Conservation (phyloP, 2,329 filamentous ascomycete species). For the Cytospora chrysosperma region DNA sequence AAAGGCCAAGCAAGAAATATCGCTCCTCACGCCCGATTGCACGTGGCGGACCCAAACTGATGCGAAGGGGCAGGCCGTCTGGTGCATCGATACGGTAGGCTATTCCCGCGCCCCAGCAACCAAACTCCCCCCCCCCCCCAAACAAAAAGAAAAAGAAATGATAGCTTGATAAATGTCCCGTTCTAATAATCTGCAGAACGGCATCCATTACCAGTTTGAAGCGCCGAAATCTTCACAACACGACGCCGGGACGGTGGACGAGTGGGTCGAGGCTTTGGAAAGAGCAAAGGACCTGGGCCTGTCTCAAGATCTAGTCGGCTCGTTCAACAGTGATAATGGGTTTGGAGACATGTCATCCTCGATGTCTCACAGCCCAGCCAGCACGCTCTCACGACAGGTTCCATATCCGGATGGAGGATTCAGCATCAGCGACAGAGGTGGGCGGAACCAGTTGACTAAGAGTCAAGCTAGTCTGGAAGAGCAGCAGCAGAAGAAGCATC, state of each 20-base stretch:
- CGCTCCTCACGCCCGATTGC: slow-evolving; percentile 73
- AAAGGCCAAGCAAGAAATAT: slow-evolving; percentile 88
- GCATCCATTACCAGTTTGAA: slow-evolving; percentile 91
- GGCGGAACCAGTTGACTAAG: slow-evolving; percentile 59
- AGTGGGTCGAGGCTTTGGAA: slow-evolving; percentile 90
- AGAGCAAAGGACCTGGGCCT: slow-evolving; percentile 81
- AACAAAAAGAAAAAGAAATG: too few species aligned
- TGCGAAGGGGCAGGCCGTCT: slow-evolving; percentile 81
- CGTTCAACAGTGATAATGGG: slow-evolving; percentile 65
- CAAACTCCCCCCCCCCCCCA: too few species aligned
- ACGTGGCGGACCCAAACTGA: slow-evolving; percentile 79
- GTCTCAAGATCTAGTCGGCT: slow-evolving; percentile 65
- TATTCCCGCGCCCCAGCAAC: not conserved
- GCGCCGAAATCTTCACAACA: slow-evolving; percentile 74
- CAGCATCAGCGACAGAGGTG: slow-evolving; percentile 51
- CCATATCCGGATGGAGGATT: slow-evolving; percentile 49
- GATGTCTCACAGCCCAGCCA: slow-evolving; percentile 69
- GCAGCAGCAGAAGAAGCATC: slow-evolving; percentile 47
- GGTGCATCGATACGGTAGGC: slow-evolving; percentile 92
- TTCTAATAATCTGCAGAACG: slow-evolving; percentile 54
- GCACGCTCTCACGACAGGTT: slow-evolving; percentile 64
- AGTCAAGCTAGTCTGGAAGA: slow-evolving; percentile 57
- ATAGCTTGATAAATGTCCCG: not conserved
- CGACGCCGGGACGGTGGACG: slow-evolving; percentile 69
- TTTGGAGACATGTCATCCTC: slow-evolving; percentile 69